Base-by-base conservation (phyloP, 2,329 filamentous ascomycete species). In the Botrytis byssoidea region DNA sequence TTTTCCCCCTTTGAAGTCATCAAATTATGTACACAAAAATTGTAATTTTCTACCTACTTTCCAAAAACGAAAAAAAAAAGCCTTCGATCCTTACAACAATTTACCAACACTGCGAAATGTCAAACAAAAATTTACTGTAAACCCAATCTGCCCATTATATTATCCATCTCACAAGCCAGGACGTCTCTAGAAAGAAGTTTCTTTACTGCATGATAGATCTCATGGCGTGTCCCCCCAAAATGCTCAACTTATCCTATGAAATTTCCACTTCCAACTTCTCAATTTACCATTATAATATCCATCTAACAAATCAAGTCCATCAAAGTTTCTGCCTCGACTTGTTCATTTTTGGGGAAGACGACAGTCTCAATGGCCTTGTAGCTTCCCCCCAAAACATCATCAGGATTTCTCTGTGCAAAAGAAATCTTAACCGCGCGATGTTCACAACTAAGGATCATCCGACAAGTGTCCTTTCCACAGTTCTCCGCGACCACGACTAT, bases 341-440 rank as follows among this genome's bases (percentile, higher is more conserved):
- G 0, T 61, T 37, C 5, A 4, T 25, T 6, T 6, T 16, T 1
- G 0, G 6, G 22, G 32, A 16, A 40, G 5, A n/a, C 12, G 60
- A 8, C 3, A 18, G 22, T 42, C 25, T 40, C 37, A 40, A 25
- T n/a, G 10, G 7, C 12, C 22, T 2, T 35, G 22, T n/a, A 61
- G 6, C 20, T 6, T n/a, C 3, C 59, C 55, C 6, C n/a, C n/a
- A 32, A 16, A 32, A 57, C 20, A 35, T 59, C 20, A 14, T 16
- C 35, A 40, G 22, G 60, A 8, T 9, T n/a, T 42, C 40, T 40
- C 60, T 63, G 12, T 18, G 37, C 25, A 2, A 63, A 8, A n/a
- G 60, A 63, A 63, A 40, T 5, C 35, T 40, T 63, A 6, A 42
- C 4, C 7, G 25, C 25, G 25, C 37, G 3, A 63, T 63, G 60